These are phyloP conservation scores for Sclerotinia minor DNA, from an alignment of 2,329 filamentous ascomycete genomes.

Conservation along the genomic window DNA sequence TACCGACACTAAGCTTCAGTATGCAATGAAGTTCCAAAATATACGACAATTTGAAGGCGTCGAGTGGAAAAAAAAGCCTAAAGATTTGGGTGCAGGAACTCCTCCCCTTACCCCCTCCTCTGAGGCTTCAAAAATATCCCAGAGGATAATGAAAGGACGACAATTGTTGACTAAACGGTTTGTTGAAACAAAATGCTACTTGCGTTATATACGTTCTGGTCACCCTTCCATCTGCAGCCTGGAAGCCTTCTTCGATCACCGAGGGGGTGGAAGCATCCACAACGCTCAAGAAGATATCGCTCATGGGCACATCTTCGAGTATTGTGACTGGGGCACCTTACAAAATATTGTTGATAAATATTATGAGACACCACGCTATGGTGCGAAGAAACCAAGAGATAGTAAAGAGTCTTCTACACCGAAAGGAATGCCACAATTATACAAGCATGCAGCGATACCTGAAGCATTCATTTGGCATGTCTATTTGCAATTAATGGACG, in stretches of 20 bases:
- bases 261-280: no score
- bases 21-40: slow-evolving; percentile 8
- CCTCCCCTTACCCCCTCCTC: slow-evolving; percentile 4
- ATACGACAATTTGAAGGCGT: background rate
- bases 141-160: background rate
- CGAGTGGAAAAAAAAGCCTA: background rate
- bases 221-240: slow-evolving; percentile 9
- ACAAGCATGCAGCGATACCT: slow-evolving; percentile 12
- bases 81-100: background rate
- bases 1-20: background rate
- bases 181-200: slow-evolving; percentile 16
- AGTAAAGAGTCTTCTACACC: background rate
- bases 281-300: no score
- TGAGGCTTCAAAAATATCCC: background rate
- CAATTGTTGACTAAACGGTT: slow-evolving; percentile 6
- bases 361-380: background rate
- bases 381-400: background rate
- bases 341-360: background rate
- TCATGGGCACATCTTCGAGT: slow-evolving; percentile 10
- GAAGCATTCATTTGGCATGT: slow-evolving; percentile 22
- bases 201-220: slow-evolving; percentile 6
- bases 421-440: background rate
- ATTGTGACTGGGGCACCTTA: slow-evolving; percentile 7
- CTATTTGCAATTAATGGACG: slow-evolving; percentile 3
- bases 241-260: slow-evolving; percentile 10